Evolutionary conservation across 2,329 filamentous ascomycete genomes (phyloP).

Genomic region (Sporothrix pallida): DNA sequence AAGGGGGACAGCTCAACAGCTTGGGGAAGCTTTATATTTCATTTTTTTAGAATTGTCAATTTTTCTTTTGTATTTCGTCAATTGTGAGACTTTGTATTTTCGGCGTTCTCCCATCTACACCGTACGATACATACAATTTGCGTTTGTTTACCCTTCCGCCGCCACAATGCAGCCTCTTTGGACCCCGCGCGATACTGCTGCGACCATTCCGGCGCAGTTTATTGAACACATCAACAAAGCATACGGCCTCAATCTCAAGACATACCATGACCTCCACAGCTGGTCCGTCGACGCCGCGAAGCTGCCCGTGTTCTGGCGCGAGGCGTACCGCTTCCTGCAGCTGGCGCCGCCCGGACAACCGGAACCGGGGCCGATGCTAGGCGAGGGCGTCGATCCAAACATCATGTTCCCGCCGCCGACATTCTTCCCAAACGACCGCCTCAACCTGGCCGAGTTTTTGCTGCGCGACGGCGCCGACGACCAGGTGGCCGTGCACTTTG

Average conservation of each 20-base stretch:
- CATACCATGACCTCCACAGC: conserved; percentile 30
- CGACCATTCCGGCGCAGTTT: conserved; percentile 30
- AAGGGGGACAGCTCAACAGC: neutral
- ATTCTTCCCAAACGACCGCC: conserved; percentile 30
- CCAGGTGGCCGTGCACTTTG: conserved; percentile 55
- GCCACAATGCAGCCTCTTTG: conserved; percentile 1
- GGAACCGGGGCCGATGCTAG: conserved; percentile 7
- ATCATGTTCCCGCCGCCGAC: conserved; percentile 28
- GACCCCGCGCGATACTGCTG: conserved; percentile 9
- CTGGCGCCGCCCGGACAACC: conserved; percentile 14
- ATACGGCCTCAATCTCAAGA: conserved; percentile 20
- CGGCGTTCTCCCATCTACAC: neutral
- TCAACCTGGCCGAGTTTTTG: conserved; percentile 33
- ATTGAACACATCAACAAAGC: conserved; percentile 26
- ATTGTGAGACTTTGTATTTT: neutral
- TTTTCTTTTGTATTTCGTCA: neutral
- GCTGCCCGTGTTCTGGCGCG: conserved; percentile 29
- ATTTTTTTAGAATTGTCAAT: neutral
- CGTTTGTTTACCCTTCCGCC: neutral
- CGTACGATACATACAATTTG: neutral
- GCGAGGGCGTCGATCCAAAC: neutral
- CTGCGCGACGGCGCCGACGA: conserved; percentile 26
- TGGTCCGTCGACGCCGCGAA: conserved; percentile 31
- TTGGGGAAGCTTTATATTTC: conserved; percentile 5
- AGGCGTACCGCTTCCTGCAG: conserved; percentile 30